Conservation (phyloP, 148 eudicot genomes). For the Rhododendron ferrugineum region DNA sequence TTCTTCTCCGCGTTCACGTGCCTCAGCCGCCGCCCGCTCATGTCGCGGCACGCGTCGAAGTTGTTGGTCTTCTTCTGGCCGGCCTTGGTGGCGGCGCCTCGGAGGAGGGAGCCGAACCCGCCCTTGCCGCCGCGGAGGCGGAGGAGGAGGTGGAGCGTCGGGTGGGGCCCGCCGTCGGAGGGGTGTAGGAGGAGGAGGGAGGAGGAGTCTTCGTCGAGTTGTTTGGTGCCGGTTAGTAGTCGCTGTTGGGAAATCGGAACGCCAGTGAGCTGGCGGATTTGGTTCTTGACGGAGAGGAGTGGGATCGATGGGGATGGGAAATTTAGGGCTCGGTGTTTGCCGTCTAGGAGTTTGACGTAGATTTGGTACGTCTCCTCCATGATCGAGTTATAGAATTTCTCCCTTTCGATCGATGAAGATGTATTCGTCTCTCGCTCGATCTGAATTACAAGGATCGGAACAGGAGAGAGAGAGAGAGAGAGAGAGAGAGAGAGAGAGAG, state of each 20-base stretch:
- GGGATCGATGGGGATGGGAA: constrained; percentile 5
- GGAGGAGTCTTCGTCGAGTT: not conserved
- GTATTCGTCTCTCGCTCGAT: not conserved
- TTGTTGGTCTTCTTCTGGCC: constrained; percentile 97
- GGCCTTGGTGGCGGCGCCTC: constrained; percentile 90
- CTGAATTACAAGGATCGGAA: not conserved
- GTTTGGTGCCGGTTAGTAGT: not conserved
- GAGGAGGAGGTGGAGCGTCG: constrained; percentile 38
- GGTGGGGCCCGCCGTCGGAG: not conserved
- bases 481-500: not conserved
- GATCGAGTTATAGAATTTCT: not conserved
- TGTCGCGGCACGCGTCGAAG: constrained; percentile 95
- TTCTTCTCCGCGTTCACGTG: constrained; percentile 97
- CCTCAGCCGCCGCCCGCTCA: constrained; percentile 88
- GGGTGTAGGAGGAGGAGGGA: not conserved
- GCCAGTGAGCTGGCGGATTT: constrained; percentile 2
- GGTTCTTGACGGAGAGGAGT: not conserved
- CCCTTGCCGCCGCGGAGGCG: constrained; percentile 92
- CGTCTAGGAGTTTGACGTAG: not conserved
- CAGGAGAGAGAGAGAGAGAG: not conserved
- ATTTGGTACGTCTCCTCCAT: constrained; percentile 12
- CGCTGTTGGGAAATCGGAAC: not conserved
- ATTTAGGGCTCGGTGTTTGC: constrained; percentile 14
- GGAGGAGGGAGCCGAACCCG: constrained; percentile 86
- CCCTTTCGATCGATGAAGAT: not conserved